These are phyloP conservation scores for Fusarium sambucinum DNA, from an alignment of 2,329 filamentous ascomycete genomes.

Conservation along the genomic window DNA sequence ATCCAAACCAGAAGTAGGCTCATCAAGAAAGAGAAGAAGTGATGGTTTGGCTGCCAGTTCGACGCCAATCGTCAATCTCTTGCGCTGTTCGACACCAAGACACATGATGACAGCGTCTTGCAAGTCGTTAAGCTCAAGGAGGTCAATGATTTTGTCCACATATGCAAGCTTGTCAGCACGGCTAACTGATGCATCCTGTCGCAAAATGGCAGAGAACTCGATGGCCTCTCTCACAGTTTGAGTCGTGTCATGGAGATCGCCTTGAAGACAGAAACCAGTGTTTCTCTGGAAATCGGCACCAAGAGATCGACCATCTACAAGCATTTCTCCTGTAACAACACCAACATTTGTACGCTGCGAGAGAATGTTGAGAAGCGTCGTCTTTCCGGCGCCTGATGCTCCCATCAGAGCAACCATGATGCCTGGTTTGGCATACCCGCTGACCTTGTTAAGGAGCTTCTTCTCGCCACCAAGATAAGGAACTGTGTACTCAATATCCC, in stretches of 20 bases:
- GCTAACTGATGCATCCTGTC: constrained; percentile 67
- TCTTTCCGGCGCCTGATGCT: constrained; percentile 85
- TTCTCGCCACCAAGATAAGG: constrained; percentile 57
- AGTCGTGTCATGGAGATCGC: constrained; percentile 73
- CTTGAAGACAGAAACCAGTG: constrained; percentile 75
- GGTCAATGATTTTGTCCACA: constrained; percentile 72
- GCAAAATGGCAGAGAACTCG: constrained; percentile 72
- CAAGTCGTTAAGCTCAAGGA: constrained; percentile 73
- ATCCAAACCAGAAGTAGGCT: constrained; percentile 68
- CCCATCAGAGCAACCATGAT: constrained; percentile 85
- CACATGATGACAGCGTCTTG: constrained; percentile 71
- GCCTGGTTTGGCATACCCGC: constrained; percentile 83
- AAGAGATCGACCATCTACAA: constrained; percentile 77
- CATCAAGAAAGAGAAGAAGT: constrained; percentile 71
- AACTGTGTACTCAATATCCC: constrained; percentile 78
- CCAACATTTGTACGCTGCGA: constrained; percentile 81
- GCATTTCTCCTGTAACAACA: constrained; percentile 78
- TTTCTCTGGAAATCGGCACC: constrained; percentile 81
- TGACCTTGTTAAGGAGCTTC: constrained; percentile 63
- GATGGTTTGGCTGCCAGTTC: constrained; percentile 66
- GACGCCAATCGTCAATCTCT: constrained; percentile 65
- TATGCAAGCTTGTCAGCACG: constrained; percentile 73
- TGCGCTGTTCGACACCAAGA: constrained; percentile 68
- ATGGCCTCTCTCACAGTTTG: constrained; percentile 74
- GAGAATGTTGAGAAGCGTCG: constrained; percentile 80